phyloP scores from a whole-genome alignment of 2,329 filamentous ascomycete genomes.

The Drechslera avenae region DNA sequence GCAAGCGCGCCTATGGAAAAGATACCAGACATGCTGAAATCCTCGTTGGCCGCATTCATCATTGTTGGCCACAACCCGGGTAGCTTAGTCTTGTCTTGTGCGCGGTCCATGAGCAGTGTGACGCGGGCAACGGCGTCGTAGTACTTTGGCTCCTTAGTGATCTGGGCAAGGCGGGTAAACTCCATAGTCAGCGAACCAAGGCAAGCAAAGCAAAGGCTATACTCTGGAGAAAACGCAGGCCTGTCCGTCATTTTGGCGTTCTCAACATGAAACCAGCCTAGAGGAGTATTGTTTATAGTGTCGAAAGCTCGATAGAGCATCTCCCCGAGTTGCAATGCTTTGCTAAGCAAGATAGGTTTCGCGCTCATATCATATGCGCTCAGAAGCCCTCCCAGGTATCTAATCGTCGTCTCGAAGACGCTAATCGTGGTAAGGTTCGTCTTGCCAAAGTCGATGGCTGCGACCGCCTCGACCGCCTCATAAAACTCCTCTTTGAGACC shows the following conservation, averaged over 20 bases:
- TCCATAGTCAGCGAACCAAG: conserved; percentile 54
- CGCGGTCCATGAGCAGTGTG: conserved; percentile 37
- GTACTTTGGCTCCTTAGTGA: conserved; percentile 44
- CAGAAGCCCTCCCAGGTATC: conserved; percentile 47
- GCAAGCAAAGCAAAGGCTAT: conserved; percentile 52
- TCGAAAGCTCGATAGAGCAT: conserved; percentile 57
- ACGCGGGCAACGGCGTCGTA: conserved; percentile 46
- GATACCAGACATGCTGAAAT: conserved; percentile 33
- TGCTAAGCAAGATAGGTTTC: conserved; percentile 43
- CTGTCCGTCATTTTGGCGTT: conserved; percentile 36
- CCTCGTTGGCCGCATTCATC: conserved; percentile 44
- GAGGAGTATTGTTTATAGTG: conserved; percentile 52
- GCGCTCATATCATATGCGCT: conserved; percentile 47
- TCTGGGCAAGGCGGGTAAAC: conserved; percentile 46
- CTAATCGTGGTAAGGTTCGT: conserved; percentile 50
- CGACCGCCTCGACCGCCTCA: conserved; percentile 52
- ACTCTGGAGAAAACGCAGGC: conserved; percentile 43
- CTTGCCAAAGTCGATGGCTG: conserved; percentile 53
- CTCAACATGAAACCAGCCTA: conserved; percentile 51
- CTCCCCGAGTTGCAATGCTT: conserved; percentile 46
- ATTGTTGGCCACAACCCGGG: conserved; percentile 48
- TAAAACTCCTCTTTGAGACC: conserved; percentile 55
- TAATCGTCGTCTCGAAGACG: conserved; percentile 59
- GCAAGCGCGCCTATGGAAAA: conserved; percentile 48
- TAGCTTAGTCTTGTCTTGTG: conserved; percentile 39